A percentile compares a stretch with the other conserved stretches of the same genome.
Conservation (phyloP, 352 stramenopile genomes). For the Phytopythium mirpurense region DNA sequence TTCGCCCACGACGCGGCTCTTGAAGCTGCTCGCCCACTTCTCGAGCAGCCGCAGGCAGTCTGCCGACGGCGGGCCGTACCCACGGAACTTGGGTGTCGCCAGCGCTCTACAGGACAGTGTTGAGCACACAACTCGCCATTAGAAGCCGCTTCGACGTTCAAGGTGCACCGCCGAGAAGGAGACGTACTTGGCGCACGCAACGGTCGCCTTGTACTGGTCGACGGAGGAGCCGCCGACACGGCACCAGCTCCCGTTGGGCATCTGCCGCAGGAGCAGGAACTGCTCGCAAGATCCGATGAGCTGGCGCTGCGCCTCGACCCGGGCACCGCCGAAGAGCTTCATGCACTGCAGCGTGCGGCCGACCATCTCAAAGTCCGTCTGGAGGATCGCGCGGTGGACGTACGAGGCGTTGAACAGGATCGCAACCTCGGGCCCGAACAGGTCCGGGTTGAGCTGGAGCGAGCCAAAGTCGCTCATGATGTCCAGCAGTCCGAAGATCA, state of each 20-base stretch:
- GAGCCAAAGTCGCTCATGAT: slow-evolving; percentile 78
- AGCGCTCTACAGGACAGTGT: too few relatives aligned
- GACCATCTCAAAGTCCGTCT: slow-evolving; percentile 65
- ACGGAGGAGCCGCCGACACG: slow-evolving; percentile 39
- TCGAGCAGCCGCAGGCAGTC: slow-evolving; percentile 63
- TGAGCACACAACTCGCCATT: not conserved
- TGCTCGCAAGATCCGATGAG: slow-evolving; percentile 57
- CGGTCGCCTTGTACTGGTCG: slow-evolving; percentile 80
- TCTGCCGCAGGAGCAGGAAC: slow-evolving; percentile 62
- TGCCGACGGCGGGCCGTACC: slow-evolving; percentile 43
- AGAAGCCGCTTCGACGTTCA: not conserved
- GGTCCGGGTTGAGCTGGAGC: slow-evolving; percentile 53
- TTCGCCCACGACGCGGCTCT: not conserved
- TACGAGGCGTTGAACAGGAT: slow-evolving; percentile 72
- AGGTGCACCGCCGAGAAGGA: not conserved
- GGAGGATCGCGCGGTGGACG: slow-evolving; percentile 69
- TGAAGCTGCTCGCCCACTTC: slow-evolving; percentile 43
- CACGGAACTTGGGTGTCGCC: slow-evolving; percentile 41
- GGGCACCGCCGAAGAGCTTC: slow-evolving; percentile 54
- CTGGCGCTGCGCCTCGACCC: slow-evolving; percentile 26
- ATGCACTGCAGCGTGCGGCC: slow-evolving; percentile 76
- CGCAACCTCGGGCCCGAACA: slow-evolving; percentile 67
- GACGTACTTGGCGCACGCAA: slow-evolving; percentile 76
- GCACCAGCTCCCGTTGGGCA: slow-evolving; percentile 72
- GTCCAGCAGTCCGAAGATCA: slow-evolving; percentile 76